Evolutionary conservation across 2,329 filamentous ascomycete genomes (phyloP).

Genomic region (Metarhizium guizhouense): DNA sequence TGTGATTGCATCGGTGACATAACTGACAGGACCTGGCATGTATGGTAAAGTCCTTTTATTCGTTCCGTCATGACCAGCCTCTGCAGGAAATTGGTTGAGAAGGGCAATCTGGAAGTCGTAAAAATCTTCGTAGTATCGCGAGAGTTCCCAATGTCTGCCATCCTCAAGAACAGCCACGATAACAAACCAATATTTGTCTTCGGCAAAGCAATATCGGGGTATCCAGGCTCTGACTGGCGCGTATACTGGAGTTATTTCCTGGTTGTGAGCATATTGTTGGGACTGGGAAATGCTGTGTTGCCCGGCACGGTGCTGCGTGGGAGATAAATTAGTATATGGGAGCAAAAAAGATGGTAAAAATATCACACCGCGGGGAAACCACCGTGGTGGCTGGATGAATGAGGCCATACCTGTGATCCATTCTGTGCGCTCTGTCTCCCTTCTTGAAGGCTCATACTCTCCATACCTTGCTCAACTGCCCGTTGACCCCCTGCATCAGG

Average conservation of each 20-base stretch:
- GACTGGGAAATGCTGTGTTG: slow-evolving; percentile 20
- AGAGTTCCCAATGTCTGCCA: slow-evolving; percentile 84
- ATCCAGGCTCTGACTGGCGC: slow-evolving; percentile 79
- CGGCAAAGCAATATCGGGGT: slow-evolving; percentile 87
- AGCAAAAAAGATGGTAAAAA: background rate
- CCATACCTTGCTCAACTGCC: slow-evolving; percentile 57
- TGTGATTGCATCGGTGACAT: slow-evolving; percentile 95
- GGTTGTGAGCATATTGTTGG: slow-evolving; percentile 27
- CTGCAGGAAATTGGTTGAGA: slow-evolving; percentile 81
- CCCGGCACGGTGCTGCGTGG: slow-evolving; percentile 14
- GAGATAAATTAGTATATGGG: background rate
- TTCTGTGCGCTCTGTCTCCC: slow-evolving; percentile 13
- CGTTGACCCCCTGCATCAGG: slow-evolving; percentile 28
- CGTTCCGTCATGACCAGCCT: slow-evolving; percentile 73
- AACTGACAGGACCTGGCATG: slow-evolving; percentile 96
- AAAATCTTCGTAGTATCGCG: slow-evolving; percentile 94
- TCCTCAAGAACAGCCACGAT: slow-evolving; percentile 89
- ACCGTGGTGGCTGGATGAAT: background rate
- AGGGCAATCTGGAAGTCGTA: slow-evolving; percentile 98
- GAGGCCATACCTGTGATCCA: slow-evolving; percentile 15
- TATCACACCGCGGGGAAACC: background rate
- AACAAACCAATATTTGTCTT: slow-evolving; percentile 98
- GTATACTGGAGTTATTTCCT: slow-evolving; percentile 47
- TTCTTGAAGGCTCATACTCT: slow-evolving; percentile 65
- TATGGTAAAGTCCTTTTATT: slow-evolving; percentile 74